Percentiles rank a stretch among this genome's conserved stretches.
These are phyloP conservation scores for Salvia sclarea DNA, from an alignment of 305 asterid genomes.

Conservation along the genomic window DNA sequence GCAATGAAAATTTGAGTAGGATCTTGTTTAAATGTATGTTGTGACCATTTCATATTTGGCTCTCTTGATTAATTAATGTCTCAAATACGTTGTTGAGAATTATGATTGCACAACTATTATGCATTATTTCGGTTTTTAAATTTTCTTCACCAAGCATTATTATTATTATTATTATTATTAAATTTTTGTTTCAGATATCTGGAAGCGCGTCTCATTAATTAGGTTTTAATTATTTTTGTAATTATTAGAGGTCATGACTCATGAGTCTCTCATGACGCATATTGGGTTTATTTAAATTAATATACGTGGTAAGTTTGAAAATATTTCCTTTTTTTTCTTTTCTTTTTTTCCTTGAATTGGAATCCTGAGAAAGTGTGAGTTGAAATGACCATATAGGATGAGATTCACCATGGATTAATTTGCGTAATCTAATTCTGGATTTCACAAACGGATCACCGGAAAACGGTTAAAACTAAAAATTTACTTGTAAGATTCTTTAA, in stretches of 20 bases:
- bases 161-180: too few relatives aligned
- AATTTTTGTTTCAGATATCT: too few relatives aligned
- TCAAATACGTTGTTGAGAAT: background rate
- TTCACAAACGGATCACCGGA: too few relatives aligned
- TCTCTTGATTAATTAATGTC: background rate
- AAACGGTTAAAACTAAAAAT: too few relatives aligned
- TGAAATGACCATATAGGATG: background rate
- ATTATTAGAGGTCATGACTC: background rate
- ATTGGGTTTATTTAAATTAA: background rate
- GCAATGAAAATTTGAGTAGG: background rate
- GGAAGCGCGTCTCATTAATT: too few relatives aligned
- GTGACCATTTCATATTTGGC: background rate
- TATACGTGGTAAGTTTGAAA: background rate
- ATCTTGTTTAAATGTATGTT: background rate
- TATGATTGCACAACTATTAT: background rate
- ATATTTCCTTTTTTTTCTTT: too few relatives aligned
- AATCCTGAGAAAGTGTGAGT: too few relatives aligned
- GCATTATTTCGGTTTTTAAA: background rate
- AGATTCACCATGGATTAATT: background rate
- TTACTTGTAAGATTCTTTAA: background rate
- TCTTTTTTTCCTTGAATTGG: too few relatives aligned
- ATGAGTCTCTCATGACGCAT: background rate
- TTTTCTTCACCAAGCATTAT: background rate
- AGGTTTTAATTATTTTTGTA: background rate
- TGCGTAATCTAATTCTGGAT: constrained; percentile 2